Evolutionary conservation across 805 yeast species (phyloP).

Genomic region (Candida mattraensis): DNA sequence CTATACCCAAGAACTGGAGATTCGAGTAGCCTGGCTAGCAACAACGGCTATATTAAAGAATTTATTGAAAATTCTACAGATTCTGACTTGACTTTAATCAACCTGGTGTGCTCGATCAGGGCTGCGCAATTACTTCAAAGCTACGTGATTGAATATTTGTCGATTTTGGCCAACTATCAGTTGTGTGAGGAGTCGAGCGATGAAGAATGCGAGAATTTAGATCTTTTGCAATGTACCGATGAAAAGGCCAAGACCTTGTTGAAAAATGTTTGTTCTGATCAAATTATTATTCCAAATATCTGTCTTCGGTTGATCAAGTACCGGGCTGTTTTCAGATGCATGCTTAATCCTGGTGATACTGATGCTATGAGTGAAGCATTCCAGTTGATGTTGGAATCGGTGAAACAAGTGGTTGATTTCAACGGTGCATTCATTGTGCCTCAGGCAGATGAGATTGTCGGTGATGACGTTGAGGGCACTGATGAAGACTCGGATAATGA

Average conservation of each 20-base stretch:
- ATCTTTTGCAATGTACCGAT: constrained; percentile 7
- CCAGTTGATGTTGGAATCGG: constrained; percentile 24
- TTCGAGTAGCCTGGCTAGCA: constrained; percentile 3
- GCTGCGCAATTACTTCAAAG: constrained; percentile 21
- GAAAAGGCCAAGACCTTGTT: constrained; percentile 10
- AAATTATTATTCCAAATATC: constrained; percentile 25
- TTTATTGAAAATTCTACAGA: constrained; percentile 26
- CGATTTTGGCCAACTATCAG: constrained; percentile 13
- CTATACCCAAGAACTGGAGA: constrained; percentile 15
- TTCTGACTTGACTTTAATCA: constrained; percentile 25
- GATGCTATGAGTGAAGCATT: constrained; percentile 24
- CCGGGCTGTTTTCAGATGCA: constrained; percentile 28
- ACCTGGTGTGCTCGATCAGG: constrained; percentile 25
- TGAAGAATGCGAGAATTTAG: constrained; percentile 4
- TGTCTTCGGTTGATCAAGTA: constrained; percentile 30
- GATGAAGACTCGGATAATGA: constrained; percentile 10
- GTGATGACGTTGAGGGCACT: constrained; percentile 11
- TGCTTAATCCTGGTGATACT: constrained; percentile 26
- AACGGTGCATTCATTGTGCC: too few species aligned
- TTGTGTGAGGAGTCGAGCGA: constrained; percentile 7
- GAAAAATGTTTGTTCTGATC: constrained; percentile 14
- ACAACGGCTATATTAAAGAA: constrained; percentile 25
- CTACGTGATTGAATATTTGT: constrained; percentile 23
- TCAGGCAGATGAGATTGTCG: constrained; percentile 3
- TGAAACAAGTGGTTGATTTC: constrained; percentile 23